Evolutionary conservation across 805 yeast genomes (phyloP).

Genomic region (Candida krabiensis): DNA sequence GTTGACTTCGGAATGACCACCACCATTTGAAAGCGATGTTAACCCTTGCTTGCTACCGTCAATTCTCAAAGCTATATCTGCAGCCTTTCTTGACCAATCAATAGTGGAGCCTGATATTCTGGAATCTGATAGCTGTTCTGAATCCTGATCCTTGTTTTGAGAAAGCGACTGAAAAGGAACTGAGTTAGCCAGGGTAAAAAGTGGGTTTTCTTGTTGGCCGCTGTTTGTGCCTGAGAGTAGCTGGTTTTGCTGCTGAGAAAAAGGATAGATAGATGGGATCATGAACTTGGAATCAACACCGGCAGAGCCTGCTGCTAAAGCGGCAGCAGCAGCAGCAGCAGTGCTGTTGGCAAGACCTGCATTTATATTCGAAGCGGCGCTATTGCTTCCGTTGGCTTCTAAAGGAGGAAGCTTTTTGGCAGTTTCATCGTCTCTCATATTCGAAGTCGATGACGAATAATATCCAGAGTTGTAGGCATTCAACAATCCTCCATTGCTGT

Average conservation of each 20-base stretch:
- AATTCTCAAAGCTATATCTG: slow-evolving; percentile 24
- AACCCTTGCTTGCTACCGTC: slow-evolving; percentile 8
- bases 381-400: neutral
- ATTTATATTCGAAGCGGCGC: too few relatives aligned
- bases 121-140: neutral
- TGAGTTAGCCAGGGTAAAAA: slow-evolving; percentile 32
- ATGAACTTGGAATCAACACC: neutral
- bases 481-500: slow-evolving; percentile 2
- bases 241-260: slow-evolving; percentile 14
- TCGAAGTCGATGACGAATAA: slow-evolving; percentile 20
- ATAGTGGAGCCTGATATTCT: slow-evolving; percentile 3
- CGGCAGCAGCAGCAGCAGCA: slow-evolving; percentile 5
- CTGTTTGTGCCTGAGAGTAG: slow-evolving; percentile 3
- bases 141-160: slow-evolving; percentile 4
- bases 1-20: neutral
- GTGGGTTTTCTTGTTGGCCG: slow-evolving; percentile 24
- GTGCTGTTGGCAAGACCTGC: neutral
- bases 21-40: neutral
- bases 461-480: slow-evolving; percentile 6
- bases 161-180: slow-evolving; percentile 18
- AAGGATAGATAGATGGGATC: slow-evolving; percentile 19
- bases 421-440: slow-evolving; percentile 18
- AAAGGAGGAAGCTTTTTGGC: slow-evolving; percentile 10
- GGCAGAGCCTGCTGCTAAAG: neutral
- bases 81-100: slow-evolving; percentile 29